Conservation (phyloP, 495 filamentous ascomycete species). For the Trichocladium uniseriatum region DNA sequence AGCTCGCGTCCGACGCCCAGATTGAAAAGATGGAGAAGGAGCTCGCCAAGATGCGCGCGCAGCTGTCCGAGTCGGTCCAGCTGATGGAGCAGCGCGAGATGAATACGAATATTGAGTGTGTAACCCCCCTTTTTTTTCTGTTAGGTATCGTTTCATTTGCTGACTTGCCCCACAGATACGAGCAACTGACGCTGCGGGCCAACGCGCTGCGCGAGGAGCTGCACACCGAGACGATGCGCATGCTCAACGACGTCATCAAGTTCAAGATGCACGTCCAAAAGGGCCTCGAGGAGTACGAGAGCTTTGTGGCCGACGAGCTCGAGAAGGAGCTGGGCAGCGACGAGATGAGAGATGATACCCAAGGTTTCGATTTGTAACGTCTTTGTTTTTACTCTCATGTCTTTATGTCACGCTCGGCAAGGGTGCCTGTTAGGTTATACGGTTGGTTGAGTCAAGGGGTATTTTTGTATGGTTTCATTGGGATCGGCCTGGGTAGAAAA, state of each 20-base stretch:
- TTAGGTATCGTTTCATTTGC: too few relatives aligned
- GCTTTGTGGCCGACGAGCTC: conserved; percentile 82
- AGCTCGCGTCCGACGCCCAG: conserved; percentile 77
- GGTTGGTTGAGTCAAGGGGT: too few relatives aligned
- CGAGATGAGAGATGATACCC: conserved; percentile 31
- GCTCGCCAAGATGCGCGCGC: conserved; percentile 78
- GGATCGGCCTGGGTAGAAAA: too few relatives aligned
- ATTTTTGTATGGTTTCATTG: too few relatives aligned
- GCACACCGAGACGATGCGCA: conserved; percentile 89
- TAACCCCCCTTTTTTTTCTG: too few relatives aligned
- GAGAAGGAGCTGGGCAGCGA: conserved; percentile 64
- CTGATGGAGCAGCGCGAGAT: conserved; percentile 92
- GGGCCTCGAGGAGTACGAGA: conserved; percentile 83
- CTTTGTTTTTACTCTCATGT: not conserved
- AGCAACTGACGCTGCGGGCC: conserved; percentile 76
- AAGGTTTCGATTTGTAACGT: conserved; percentile 13
- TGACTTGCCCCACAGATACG: conserved; percentile 49
- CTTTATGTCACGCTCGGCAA: not conserved
- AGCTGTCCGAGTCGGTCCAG: conserved; percentile 79
- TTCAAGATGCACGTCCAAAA: conserved; percentile 98
- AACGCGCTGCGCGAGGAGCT: conserved; percentile 83
- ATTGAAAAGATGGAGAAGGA: conserved; percentile 99
- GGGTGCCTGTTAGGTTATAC: too few relatives aligned
- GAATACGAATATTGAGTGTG: conserved; percentile 89
- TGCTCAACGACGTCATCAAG: conserved; percentile 93